phyloP scores from a whole-genome alignment of 176 grass and related monocot species.

The Triticum urartu region DNA sequence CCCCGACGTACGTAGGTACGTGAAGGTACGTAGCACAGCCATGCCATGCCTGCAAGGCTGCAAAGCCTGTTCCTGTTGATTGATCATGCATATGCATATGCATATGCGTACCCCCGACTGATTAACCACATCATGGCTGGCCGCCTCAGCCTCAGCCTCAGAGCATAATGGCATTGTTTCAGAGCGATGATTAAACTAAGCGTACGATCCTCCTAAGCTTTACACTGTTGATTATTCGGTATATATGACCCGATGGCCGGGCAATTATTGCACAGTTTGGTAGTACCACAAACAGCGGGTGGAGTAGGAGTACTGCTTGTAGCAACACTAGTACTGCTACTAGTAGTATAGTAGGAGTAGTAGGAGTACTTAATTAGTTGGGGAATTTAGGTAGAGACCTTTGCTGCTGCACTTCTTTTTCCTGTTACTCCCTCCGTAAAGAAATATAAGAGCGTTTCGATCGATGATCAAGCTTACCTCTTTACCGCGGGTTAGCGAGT shows the following conservation, averaged over 20 bases:
- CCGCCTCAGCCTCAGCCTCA: background rate
- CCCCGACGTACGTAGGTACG: background rate
- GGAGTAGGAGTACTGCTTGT: background rate
- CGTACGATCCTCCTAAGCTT: background rate
- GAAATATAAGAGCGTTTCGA: no score
- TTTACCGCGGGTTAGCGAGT: no score
- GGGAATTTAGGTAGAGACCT: background rate
- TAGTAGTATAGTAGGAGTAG: no score
- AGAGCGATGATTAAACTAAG: background rate
- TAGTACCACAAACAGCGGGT: background rate
- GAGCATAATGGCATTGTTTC: background rate
- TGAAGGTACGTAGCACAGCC: background rate
- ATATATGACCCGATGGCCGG: background rate
- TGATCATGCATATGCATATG: no score
- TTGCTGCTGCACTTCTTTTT: background rate
- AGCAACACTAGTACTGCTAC: background rate
- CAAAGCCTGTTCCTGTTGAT: no score
- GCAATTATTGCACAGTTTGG: background rate
- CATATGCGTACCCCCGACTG: background rate
- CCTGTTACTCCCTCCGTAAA: no score
- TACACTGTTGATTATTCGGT: slow-evolving; percentile 1
- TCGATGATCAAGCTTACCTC: no score
- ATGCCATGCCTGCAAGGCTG: no score
- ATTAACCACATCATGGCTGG: background rate
- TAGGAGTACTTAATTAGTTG: background rate